A percentile compares a stretch with the other conserved stretches of the same genome.
phyloP scores from a whole-genome alignment of 2,329 filamentous ascomycete genomes.

The Diaporthe ampelina region DNA sequence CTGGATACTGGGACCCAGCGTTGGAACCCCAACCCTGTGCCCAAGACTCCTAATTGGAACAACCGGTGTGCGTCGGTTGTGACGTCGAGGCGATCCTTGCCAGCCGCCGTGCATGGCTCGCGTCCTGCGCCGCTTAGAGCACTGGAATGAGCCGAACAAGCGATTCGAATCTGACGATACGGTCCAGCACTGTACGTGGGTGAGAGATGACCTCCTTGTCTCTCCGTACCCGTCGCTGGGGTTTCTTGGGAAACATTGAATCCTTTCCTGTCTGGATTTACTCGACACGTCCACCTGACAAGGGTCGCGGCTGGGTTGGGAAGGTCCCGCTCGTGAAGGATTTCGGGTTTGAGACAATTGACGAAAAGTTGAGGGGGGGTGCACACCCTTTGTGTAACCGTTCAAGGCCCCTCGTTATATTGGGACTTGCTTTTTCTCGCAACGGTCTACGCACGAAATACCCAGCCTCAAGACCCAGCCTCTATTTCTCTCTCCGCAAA shows the following conservation, averaged over 20 bases:
- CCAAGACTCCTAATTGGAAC: constrained; percentile 31
- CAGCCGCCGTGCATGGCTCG: constrained; percentile 32
- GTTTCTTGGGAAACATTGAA: constrained; percentile 5
- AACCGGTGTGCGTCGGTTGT: constrained; percentile 36
- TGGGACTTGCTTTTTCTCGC: constrained; percentile 29
- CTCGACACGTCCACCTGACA: constrained; percentile 24
- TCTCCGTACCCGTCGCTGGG: not conserved
- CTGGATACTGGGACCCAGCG: constrained; percentile 4
- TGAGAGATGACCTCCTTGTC: constrained; percentile 26
- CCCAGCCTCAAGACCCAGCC: constrained; percentile 37
- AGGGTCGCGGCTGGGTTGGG: constrained; percentile 35
- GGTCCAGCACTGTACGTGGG: not conserved
- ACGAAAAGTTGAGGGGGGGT: constrained; percentile 37
- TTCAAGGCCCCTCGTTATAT: constrained; percentile 31
- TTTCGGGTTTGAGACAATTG: constrained; percentile 40
- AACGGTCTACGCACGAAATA: constrained; percentile 37
- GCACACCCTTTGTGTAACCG: constrained; percentile 38
- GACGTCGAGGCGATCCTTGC: constrained; percentile 37
- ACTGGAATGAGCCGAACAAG: constrained; percentile 18
- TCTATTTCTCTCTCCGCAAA: constrained; percentile 26
- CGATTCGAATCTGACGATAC: constrained; percentile 17
- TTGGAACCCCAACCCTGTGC: constrained; percentile 34
- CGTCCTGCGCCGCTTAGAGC: constrained; percentile 23
- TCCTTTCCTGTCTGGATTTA: constrained; percentile 12
- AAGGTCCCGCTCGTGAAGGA: constrained; percentile 40